These are phyloP conservation scores for Oidiodendron maius DNA, from an alignment of 495 filamentous ascomycete genomes.

Conservation along the genomic window DNA sequence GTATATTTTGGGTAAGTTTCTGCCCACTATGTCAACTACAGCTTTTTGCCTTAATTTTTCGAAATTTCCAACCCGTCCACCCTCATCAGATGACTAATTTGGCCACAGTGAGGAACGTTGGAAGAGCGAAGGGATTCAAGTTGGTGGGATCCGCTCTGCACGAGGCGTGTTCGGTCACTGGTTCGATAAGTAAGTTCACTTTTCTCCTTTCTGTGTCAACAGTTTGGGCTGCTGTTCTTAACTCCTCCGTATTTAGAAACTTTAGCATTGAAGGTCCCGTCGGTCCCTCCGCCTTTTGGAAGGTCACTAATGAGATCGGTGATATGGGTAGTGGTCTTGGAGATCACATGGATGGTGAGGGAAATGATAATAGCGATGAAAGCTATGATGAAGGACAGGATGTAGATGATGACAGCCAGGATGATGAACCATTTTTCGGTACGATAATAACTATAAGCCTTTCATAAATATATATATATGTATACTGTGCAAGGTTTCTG, in stretches of 20 bases:
- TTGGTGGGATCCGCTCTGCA: slow-evolving; percentile 51
- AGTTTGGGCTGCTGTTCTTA: background rate
- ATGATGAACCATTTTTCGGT: too few species aligned
- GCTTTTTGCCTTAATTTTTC: too few species aligned
- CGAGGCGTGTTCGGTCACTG: slow-evolving; percentile 58
- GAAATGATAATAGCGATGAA: too few species aligned
- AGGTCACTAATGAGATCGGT: slow-evolving; percentile 40
- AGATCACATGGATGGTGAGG: too few species aligned
- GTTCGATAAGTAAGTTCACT: slow-evolving; percentile 53
- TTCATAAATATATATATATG: too few species aligned
- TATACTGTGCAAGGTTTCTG: too few species aligned
- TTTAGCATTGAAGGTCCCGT: slow-evolving; percentile 50
- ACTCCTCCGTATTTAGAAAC: background rate
- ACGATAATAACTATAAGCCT: too few species aligned
- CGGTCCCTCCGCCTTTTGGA: slow-evolving; percentile 66
- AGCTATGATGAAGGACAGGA: too few species aligned
- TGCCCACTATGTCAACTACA: too few species aligned
- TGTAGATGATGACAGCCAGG: too few species aligned
- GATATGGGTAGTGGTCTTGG: too few species aligned
- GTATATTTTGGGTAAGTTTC: slow-evolving; percentile 46
- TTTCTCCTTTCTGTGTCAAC: slow-evolving; percentile 2
- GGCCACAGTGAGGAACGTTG: slow-evolving; percentile 46
- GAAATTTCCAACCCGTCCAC: too few species aligned
- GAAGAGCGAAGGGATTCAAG: slow-evolving; percentile 60
- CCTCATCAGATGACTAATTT: slow-evolving; percentile 7